phyloP scores from a whole-genome alignment of 306 rosid species.

The Rubus parviflorus region DNA sequence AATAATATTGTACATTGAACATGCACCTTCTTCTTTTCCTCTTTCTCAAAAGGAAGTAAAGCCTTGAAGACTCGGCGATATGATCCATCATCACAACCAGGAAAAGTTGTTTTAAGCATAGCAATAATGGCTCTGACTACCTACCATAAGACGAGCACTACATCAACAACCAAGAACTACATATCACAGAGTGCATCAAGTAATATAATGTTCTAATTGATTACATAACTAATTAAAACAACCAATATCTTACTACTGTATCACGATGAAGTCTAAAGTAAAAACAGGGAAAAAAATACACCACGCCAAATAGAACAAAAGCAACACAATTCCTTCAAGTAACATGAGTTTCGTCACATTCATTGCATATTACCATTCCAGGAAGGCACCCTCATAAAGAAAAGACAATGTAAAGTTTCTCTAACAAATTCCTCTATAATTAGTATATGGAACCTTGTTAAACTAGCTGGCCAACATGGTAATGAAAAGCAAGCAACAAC shows the following conservation, averaged over 20 bases:
- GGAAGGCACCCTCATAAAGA: background rate
- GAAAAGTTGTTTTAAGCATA: constrained; percentile 71
- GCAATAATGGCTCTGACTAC: constrained; percentile 80
- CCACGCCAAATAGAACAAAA: background rate
- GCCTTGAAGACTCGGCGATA: constrained; percentile 83
- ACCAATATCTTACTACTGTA: background rate
- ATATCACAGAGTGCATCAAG: background rate
- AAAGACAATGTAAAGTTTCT: background rate
- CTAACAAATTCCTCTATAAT: background rate
- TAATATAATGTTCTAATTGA: background rate
- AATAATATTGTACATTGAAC: background rate
- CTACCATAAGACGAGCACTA: constrained; percentile 41
- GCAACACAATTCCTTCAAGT: background rate
- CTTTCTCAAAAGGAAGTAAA: constrained; percentile 81
- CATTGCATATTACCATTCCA: background rate
- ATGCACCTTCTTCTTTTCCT: constrained; percentile 72
- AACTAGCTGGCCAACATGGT: background rate
- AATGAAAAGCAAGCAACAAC: background rate
- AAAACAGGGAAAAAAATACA: background rate
- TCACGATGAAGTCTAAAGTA: background rate
- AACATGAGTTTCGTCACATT: background rate
- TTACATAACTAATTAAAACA: background rate
- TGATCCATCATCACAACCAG: constrained; percentile 71
- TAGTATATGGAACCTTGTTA: background rate
- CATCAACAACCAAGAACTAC: constrained; percentile 16